Evolutionary conservation across 352 stramenopile species (phyloP), one percentile per base, ranked within the genome.

Genomic region (Phytophthora citrophthora): DNA sequence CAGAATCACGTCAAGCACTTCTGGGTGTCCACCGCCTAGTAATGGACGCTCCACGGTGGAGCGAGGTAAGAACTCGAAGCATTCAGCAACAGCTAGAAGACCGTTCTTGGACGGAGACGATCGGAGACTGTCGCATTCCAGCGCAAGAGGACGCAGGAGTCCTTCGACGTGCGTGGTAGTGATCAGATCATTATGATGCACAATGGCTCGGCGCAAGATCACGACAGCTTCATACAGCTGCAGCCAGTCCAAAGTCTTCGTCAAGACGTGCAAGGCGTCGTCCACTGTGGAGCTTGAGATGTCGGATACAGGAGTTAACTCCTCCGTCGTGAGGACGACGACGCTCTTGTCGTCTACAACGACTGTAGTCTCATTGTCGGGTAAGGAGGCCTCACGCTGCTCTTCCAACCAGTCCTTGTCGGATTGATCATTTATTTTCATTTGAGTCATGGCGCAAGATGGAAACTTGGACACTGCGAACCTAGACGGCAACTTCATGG

Each of bases 81-180:
- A 88, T 68, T 93, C 85, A 7, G 73, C 67, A 43, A 79, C 65
- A 15, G 81, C 81, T 5, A 91, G 43, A 24, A 93, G 50, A 39
- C 79, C 84, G 45, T 93, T 93, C 60, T 91, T 91, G n/a, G 76
- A 77, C 11, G 87, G 74, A 3, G 81, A 71, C 0, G 83, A 91
- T 23, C 85, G 85, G 39, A 93, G 59, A 69, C 86, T 90, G 56
- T 92, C 76, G 36, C 80, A 76, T 9, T 71, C 81, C 13, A 75
- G 20, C 2, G 72, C 54, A 31, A 93, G 64, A 4, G 49, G 60
- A 4, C 65, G 52, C 4, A 91, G 23, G n/a, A 85, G 54, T 1
- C 45, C 49, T 8, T 61, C 56, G 0, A 83, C 36, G 9, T 81
- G 52, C 8, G 57, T 47, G 8, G 47, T 59, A 5, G 59, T 54